Percentiles rank a stretch among this genome's conserved stretches.
phyloP scores from a whole-genome alignment of 805 yeast species.

The Myxozyma neglecta region DNA sequence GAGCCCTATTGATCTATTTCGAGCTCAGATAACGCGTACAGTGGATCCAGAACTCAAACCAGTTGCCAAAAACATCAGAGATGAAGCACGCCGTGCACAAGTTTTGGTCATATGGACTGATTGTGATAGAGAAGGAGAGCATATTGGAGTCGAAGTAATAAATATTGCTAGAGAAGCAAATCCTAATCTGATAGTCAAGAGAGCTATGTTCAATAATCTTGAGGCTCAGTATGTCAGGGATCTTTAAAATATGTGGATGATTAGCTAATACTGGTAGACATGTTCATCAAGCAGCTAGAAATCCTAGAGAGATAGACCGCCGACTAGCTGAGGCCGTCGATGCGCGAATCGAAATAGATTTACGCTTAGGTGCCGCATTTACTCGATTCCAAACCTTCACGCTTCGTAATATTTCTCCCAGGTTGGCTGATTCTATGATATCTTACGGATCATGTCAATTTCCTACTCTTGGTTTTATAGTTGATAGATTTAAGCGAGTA shows the following conservation, averaged over 20 bases:
- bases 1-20: constrained; percentile 48
- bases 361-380: constrained; percentile 84
- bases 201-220: constrained; percentile 86
- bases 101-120: constrained; percentile 94
- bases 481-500: constrained; percentile 80
- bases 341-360: constrained; percentile 82
- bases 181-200: constrained; percentile 50
- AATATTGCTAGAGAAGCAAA: constrained; percentile 64
- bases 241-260: not conserved
- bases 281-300: constrained; percentile 68
- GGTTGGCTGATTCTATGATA: constrained; percentile 41
- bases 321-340: constrained; percentile 78
- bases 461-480: constrained; percentile 95
- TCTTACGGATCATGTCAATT: constrained; percentile 96
- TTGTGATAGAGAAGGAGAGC: constrained; percentile 96
- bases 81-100: constrained; percentile 61
- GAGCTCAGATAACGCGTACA: constrained; percentile 41
- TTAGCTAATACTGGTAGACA: constrained; percentile 45
- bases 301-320: constrained; percentile 64
- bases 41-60: constrained; percentile 42
- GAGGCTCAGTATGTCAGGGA: constrained; percentile 49
- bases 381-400: constrained; percentile 72
- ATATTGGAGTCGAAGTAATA: constrained; percentile 80
- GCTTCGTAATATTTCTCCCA: constrained; percentile 35
- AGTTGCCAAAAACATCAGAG: constrained; percentile 65